Evolutionary conservation across 768 basidiomycete genomes (phyloP), one percentile per base, ranked within the genome.

Genomic region (Mycena epipterygia): DNA sequence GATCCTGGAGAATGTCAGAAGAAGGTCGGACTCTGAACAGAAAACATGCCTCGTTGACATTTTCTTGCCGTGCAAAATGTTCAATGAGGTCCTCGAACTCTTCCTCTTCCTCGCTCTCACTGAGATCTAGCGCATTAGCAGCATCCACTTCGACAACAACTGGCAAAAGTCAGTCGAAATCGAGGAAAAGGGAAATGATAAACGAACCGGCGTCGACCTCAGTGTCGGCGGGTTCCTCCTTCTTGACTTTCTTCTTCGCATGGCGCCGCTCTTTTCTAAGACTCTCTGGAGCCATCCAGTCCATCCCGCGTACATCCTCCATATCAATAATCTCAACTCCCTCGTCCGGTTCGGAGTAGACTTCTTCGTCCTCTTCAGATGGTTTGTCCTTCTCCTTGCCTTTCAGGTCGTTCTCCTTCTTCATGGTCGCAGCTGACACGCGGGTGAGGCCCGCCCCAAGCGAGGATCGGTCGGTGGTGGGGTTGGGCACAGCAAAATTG

Each of bases 311-410:
- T 33, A 96, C 89, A 67, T 91, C 86, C 33, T 91, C 90, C 89
- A 96, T 92, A 75, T 96, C 95, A 44, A 96, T 84, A 60, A 95
- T 94, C 81, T 95, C 93, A 29, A 95, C 92, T 14, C 93, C 94
- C 63, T 95, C 93, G 74, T 95, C 95, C 16, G 93, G 93, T 68
- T 96, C 95, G 21, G 95, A 96, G 80, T 95, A 95, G 23, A 86
- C 85, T 68, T 95, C 94, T 8, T 83, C 89, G 21, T 92, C 89
- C 21, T 87, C 85, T 53, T 86, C 78, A 27, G 74, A 13, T 16
- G 64, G 70, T 71, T 79, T 80, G 42, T 56, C 67, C 65, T 72
- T 69, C 64, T 77, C 79, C 49, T 76, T 78, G 25, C 75, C 78
- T 67, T 76, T 84, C 68, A 70, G 37, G 37, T 76, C 76, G 32